phyloP scores from a whole-genome alignment of 2,329 filamentous ascomycete genomes.

The Pseudonectria buxi region DNA sequence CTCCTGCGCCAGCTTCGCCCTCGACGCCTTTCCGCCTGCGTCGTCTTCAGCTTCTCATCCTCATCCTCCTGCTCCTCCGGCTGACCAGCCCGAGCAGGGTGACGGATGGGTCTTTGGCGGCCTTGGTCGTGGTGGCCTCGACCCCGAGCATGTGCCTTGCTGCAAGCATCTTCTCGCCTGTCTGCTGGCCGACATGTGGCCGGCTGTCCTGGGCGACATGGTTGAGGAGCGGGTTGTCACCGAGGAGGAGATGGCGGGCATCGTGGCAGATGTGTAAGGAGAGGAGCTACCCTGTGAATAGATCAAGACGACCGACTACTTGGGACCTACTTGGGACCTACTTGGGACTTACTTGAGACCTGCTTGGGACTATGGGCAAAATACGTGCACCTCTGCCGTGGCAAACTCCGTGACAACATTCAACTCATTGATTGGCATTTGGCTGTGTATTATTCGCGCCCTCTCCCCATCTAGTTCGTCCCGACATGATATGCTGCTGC shows the following conservation, averaged over 20 bases:
- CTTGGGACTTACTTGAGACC: too few relatives aligned
- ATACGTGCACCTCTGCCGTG: too few relatives aligned
- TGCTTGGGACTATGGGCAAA: neutral
- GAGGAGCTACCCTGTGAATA: too few relatives aligned
- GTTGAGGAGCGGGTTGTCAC: conserved; percentile 49
- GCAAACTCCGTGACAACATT: neutral
- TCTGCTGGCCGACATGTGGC: conserved; percentile 63
- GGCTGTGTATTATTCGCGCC: conserved; percentile 15
- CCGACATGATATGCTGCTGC: conserved; percentile 17
- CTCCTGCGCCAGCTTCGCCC: conserved; percentile 76
- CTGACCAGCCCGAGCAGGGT: neutral
- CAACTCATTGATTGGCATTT: conserved; percentile 7
- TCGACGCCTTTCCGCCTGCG: conserved; percentile 54
- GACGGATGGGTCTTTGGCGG: conserved; percentile 41
- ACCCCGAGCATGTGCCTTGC: conserved; percentile 40
- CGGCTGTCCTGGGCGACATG: conserved; percentile 46
- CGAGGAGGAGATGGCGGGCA: conserved; percentile 65
- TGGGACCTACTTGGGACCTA: too few relatives aligned
- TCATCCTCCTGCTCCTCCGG: neutral
- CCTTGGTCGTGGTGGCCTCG: conserved; percentile 34
- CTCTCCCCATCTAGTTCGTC: conserved; percentile 14
- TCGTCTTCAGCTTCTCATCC: conserved; percentile 1
- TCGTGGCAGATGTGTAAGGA: conserved; percentile 43
- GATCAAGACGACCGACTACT: too few relatives aligned
- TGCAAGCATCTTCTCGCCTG: conserved; percentile 92